Conservation (phyloP, 2,329 filamentous ascomycete genomes). For the Emmonsiellopsis sp. region DNA sequence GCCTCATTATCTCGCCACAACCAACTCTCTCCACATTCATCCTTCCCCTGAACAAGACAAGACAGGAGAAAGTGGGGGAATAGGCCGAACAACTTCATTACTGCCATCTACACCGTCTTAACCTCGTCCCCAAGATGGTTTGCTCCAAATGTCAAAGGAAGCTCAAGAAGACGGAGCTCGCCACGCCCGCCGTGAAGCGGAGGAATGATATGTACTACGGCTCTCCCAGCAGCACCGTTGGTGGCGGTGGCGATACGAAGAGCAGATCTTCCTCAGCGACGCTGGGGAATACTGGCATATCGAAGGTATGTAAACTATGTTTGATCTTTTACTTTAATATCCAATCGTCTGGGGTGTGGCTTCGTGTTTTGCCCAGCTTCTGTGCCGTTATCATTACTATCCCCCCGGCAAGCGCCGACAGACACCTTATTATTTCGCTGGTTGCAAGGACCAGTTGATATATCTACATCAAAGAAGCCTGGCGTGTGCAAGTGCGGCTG, state of each 20-base stretch:
- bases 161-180: conserved; percentile 50
- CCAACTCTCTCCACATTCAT: not conserved
- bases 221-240: conserved; percentile 37
- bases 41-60: not conserved
- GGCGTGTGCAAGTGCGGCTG: too few species aligned
- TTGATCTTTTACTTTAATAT: not conserved
- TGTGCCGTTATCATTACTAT: too few species aligned
- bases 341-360: too few species aligned
- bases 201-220: conserved; percentile 59
- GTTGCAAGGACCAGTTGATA: too few species aligned
- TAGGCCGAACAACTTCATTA: not conserved
- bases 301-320: conserved; percentile 39
- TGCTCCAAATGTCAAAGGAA: conserved; percentile 56
- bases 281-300: conserved; percentile 48
- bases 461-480: too few species aligned
- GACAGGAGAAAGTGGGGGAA: not conserved
- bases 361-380: too few species aligned
- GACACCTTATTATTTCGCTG: too few species aligned
- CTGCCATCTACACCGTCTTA: not conserved
- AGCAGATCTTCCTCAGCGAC: conserved; percentile 41
- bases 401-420: too few species aligned
- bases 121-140: conserved; percentile 41
- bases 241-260: conserved; percentile 28
- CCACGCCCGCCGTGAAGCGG: conserved; percentile 56
- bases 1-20: too few species aligned